Conservation (phyloP, 345 rosid genomes). For the Excoecaria agallocha region DNA sequence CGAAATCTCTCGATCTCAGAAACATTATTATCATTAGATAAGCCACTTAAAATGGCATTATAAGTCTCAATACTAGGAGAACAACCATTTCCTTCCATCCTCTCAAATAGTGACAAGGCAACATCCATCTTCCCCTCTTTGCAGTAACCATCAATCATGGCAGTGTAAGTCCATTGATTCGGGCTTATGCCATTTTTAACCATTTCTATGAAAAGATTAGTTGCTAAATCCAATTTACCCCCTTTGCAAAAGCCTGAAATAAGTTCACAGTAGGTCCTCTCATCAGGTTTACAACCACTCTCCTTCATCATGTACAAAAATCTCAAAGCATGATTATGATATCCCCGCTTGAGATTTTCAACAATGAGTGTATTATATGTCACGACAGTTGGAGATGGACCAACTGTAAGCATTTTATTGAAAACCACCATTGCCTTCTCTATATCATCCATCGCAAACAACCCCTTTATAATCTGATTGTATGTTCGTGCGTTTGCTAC, state of each 20-base stretch:
- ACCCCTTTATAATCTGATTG: conserved; percentile 46
- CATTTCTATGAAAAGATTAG: conserved; percentile 41
- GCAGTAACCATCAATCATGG: conserved; percentile 60
- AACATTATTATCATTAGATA: conserved; percentile 37
- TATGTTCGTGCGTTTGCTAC: conserved; percentile 38
- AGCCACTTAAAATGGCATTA: conserved; percentile 49
- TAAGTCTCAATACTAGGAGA: conserved; percentile 43
- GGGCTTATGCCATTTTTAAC: conserved; percentile 42
- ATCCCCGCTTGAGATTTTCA: conserved; percentile 41
- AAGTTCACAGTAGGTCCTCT: conserved; percentile 58
- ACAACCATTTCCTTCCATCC: conserved; percentile 49
- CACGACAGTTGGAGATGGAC: conserved; percentile 49
- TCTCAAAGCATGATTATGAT: conserved; percentile 45
- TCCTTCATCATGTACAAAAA: conserved; percentile 49
- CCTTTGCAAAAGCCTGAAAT: conserved; percentile 56
- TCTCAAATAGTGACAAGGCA: conserved; percentile 47
- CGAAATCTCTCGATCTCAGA: conserved; percentile 44
- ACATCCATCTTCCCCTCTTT: conserved; percentile 50
- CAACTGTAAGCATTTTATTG: conserved; percentile 40
- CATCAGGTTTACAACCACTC: conserved; percentile 42
- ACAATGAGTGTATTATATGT: conserved; percentile 52
- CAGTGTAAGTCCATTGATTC: conserved; percentile 50
- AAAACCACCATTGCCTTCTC: conserved; percentile 57
- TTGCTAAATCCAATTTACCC: conserved; percentile 47
- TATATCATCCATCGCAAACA: conserved; percentile 38